Evolutionary conservation across 2,329 filamentous ascomycete species (phyloP).

Genomic region (Penicillium sp.): DNA sequence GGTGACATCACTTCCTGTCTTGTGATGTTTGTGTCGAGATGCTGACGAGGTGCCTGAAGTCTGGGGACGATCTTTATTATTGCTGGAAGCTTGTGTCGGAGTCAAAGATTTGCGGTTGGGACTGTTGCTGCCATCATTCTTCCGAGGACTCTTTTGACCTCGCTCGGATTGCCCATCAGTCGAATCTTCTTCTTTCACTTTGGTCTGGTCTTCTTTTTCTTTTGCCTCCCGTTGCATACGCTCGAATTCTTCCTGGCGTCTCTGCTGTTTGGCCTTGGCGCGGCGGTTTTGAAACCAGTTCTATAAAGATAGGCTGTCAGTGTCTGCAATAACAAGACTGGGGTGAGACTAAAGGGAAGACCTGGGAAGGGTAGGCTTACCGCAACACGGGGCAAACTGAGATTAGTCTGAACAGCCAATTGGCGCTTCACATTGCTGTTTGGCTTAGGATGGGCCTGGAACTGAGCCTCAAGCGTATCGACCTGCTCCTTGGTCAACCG

Average conservation of each 20-base stretch:
- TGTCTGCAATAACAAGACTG: background rate
- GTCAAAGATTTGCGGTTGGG: slow-evolving; percentile 16
- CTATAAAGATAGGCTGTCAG: slow-evolving; percentile 26
- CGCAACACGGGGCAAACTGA: slow-evolving; percentile 47
- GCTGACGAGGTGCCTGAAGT: slow-evolving; percentile 15
- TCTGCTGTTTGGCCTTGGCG: slow-evolving; percentile 51
- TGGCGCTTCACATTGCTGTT: slow-evolving; percentile 49
- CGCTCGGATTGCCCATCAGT: slow-evolving; percentile 2
- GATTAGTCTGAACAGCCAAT: slow-evolving; percentile 46
- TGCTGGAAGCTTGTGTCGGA: slow-evolving; percentile 21
- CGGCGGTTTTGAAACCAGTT: slow-evolving; percentile 53
- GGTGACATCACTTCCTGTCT: slow-evolving; percentile 34
- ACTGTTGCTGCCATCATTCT: slow-evolving; percentile 6
- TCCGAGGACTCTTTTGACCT: slow-evolving; percentile 5
- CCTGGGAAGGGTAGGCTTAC: slow-evolving; percentile 31
- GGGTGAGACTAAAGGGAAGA: background rate
- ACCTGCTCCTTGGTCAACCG: slow-evolving; percentile 51
- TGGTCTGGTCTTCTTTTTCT: slow-evolving; percentile 23
- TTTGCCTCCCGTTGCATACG: slow-evolving; percentile 34
- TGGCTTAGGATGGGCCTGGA: slow-evolving; percentile 48
- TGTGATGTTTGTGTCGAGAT: slow-evolving; percentile 28
- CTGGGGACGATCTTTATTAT: slow-evolving; percentile 2
- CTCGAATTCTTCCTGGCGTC: slow-evolving; percentile 47
- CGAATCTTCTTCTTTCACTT: slow-evolving; percentile 30
- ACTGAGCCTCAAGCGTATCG: slow-evolving; percentile 47